Evolutionary conservation across 345 rosid species (phyloP).

Genomic region (Camelina laxa): DNA sequence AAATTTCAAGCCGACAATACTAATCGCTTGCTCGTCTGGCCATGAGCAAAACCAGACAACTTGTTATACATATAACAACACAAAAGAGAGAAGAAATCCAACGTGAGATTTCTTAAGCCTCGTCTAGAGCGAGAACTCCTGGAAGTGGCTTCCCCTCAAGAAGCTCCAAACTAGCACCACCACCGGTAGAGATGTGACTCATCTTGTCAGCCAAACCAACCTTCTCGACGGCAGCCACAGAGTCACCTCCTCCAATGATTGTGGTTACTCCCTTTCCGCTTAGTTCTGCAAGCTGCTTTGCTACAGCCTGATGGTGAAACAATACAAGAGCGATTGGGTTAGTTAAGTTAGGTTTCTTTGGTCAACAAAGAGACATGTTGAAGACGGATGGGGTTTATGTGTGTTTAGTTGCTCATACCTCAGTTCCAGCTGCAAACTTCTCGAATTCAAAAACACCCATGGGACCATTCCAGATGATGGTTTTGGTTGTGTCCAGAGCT

Average conservation of each 20-base stretch:
- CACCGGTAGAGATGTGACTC: constrained; percentile 95
- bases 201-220: constrained; percentile 77
- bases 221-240: constrained; percentile 84
- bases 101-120: constrained; percentile 46
- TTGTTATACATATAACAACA: constrained; percentile 32
- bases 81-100: constrained; percentile 20
- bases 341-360: background rate
- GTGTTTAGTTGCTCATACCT: constrained; percentile 47
- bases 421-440: constrained; percentile 87
- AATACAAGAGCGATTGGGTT: constrained; percentile 18
- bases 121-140: constrained; percentile 83
- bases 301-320: constrained; percentile 62
- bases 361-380: background rate
- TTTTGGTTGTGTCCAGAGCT: constrained; percentile 77
- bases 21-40: constrained; percentile 21
- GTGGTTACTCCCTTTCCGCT: constrained; percentile 84
- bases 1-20: constrained; percentile 30
- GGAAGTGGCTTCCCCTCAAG: constrained; percentile 87
- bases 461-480: constrained; percentile 98
- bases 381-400: background rate
- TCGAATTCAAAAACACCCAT: constrained; percentile 98
- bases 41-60: constrained; percentile 29
- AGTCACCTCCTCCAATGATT: constrained; percentile 89
- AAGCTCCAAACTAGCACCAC: constrained; percentile 92
- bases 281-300: constrained; percentile 90